phyloP scores from a whole-genome alignment of 371 early-diverging fungal genomes.

The Encephalitozoon hellem region DNA sequence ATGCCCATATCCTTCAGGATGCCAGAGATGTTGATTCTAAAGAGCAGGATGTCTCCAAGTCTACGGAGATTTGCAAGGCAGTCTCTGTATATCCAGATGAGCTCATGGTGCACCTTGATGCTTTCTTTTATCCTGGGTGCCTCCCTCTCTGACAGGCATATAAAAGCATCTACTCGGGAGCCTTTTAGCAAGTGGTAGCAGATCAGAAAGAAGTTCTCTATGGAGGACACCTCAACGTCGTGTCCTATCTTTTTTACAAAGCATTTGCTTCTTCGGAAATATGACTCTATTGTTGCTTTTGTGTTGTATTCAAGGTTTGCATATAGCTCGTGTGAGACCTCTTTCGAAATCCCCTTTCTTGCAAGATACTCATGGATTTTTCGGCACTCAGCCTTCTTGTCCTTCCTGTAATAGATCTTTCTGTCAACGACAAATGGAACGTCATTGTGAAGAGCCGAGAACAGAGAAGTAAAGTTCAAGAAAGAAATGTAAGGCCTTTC shows the following conservation, averaged over 20 bases:
- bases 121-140: neutral
- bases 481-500: neutral
- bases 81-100: neutral
- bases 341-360: slow-evolving; percentile 9
- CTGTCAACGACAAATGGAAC: neutral
- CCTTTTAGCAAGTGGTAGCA: neutral
- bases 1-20: neutral
- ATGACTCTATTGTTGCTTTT: neutral
- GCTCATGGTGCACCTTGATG: neutral
- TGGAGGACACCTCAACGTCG: neutral
- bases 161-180: slow-evolving; percentile 1
- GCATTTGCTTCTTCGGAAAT: neutral
- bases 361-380: slow-evolving; percentile 21
- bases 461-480: slow-evolving; percentile 14
- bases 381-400: neutral
- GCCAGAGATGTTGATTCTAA: neutral
- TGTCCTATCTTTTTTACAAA: slow-evolving; percentile 28
- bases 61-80: slow-evolving; percentile 2
- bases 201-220: slow-evolving; percentile 19
- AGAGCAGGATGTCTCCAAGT: neutral
- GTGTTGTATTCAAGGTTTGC: slow-evolving; percentile 10
- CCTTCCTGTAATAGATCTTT: slow-evolving; percentile 8
- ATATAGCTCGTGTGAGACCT: slow-evolving; percentile 3
- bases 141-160: neutral
- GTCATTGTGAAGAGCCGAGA: slow-evolving; percentile 4